Evolutionary conservation across 306 rosid species (phyloP).

Genomic region (Argentina anserina): DNA sequence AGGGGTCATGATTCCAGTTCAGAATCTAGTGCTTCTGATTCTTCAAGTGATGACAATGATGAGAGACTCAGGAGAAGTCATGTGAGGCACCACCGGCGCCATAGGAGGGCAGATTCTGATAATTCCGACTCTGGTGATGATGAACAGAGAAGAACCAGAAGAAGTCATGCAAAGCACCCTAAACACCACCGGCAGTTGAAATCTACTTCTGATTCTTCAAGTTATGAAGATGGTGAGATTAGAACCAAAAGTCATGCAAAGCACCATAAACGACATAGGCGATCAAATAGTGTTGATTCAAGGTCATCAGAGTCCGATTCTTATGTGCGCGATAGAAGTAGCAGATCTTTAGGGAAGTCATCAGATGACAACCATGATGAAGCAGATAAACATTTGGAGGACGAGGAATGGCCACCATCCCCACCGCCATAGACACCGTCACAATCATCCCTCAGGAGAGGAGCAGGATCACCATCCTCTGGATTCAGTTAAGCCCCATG

Average conservation of each 20-base stretch:
- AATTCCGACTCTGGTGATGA: constrained; percentile 27
- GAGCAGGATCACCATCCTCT: constrained; percentile 28
- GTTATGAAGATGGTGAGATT: constrained; percentile 33
- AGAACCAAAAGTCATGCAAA: constrained; percentile 35
- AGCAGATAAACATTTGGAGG: constrained; percentile 28
- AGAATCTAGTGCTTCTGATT: constrained; percentile 43
- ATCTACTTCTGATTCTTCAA: constrained; percentile 36
- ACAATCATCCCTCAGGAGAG: constrained; percentile 33
- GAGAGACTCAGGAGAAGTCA: constrained; percentile 31
- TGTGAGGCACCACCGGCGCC: constrained; percentile 23
- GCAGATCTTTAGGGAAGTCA: constrained; percentile 45
- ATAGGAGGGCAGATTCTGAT: constrained; percentile 10
- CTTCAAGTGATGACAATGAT: constrained; percentile 40
- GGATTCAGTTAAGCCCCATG: constrained; percentile 21
- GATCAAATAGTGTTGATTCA: constrained; percentile 38
- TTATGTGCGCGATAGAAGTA: constrained; percentile 23
- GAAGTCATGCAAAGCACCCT: constrained; percentile 46
- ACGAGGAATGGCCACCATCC: constrained; percentile 33
- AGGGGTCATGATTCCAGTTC: constrained; percentile 41
- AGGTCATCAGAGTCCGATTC: constrained; percentile 49
- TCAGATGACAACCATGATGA: constrained; percentile 53
- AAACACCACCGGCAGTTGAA: constrained; percentile 45
- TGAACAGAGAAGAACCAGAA: constrained; percentile 29
- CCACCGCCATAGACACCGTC: constrained; percentile 31
- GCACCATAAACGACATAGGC: constrained; percentile 46